phyloP scores from a whole-genome alignment of 352 stramenopile genomes.

The Phytopythium litorale region DNA sequence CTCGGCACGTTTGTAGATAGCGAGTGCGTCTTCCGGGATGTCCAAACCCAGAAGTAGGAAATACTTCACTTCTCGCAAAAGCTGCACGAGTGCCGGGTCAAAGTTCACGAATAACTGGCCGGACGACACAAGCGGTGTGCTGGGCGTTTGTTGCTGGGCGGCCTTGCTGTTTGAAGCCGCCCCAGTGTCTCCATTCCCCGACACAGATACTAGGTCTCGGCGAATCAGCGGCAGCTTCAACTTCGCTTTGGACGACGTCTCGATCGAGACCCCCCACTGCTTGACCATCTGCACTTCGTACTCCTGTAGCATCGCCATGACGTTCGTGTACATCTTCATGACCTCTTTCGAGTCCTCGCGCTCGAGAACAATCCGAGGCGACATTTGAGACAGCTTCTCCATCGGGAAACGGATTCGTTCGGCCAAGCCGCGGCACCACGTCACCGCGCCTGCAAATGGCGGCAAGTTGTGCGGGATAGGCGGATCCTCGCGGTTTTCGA shows the following conservation, averaged over 20 bases:
- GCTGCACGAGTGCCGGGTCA: constrained; percentile 84
- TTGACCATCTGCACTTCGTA: constrained; percentile 83
- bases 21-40: constrained; percentile 86
- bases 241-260: constrained; percentile 79
- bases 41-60: constrained; percentile 88
- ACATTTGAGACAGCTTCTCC: constrained; percentile 81
- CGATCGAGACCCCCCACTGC: constrained; percentile 76
- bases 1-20: constrained; percentile 91
- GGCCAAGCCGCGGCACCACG: constrained; percentile 83
- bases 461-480: constrained; percentile 88
- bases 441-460: constrained; percentile 88
- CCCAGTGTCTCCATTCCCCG: background rate
- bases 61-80: constrained; percentile 94
- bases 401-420: constrained; percentile 90
- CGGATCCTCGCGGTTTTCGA: constrained; percentile 82
- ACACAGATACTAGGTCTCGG: constrained; percentile 25
- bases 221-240: constrained; percentile 86
- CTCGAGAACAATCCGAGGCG: constrained; percentile 76
- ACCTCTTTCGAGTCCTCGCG: constrained; percentile 88
- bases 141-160: constrained; percentile 15
- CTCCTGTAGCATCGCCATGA: constrained; percentile 80
- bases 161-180: constrained; percentile 7
- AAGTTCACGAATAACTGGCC: constrained; percentile 87
- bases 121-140: constrained; percentile 1
- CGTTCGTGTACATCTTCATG: constrained; percentile 88